Percentiles rank a stretch among this genome's conserved stretches.
Evolutionary conservation across 1,284 basidiomycete genomes (phyloP).

Genomic region (Leccinum fallax): DNA sequence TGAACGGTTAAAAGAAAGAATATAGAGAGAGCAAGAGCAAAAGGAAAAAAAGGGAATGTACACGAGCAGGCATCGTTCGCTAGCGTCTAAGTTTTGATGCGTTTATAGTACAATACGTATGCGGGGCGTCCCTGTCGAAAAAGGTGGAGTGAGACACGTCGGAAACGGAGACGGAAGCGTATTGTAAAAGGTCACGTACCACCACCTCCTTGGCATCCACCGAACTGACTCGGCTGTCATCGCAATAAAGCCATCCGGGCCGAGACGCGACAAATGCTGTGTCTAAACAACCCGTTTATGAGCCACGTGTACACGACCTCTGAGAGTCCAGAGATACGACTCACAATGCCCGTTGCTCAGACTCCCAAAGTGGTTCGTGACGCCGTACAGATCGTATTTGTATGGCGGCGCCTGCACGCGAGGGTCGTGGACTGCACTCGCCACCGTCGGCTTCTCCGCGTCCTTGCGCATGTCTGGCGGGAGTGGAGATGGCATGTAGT

Average conservation of each 20-base stretch:
- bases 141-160: not conserved
- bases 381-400: constrained; percentile 85
- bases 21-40: not conserved
- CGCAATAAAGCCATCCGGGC: constrained; percentile 84
- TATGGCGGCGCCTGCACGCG: constrained; percentile 83
- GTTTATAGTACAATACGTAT: constrained; percentile 87
- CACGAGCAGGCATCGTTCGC: not conserved
- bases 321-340: constrained; percentile 35
- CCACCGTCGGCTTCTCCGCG: constrained; percentile 34
- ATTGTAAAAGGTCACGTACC: constrained; percentile 51
- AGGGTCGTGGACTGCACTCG: constrained; percentile 58
- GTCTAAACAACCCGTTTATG: constrained; percentile 48
- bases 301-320: not conserved
- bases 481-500: constrained; percentile 86
- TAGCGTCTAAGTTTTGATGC: constrained; percentile 55
- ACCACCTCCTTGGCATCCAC: constrained; percentile 82
- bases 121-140: constrained; percentile 75
- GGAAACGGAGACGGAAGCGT: constrained; percentile 12
- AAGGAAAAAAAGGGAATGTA: not conserved
- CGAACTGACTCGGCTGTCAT: constrained; percentile 77
- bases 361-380: constrained; percentile 92
- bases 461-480: constrained; percentile 59
- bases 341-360: constrained; percentile 90
- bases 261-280: constrained; percentile 83
- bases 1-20: constrained; percentile 1